Conservation (phyloP, 129 eudicot genomes). For the Pulicaria dysenterica region DNA sequence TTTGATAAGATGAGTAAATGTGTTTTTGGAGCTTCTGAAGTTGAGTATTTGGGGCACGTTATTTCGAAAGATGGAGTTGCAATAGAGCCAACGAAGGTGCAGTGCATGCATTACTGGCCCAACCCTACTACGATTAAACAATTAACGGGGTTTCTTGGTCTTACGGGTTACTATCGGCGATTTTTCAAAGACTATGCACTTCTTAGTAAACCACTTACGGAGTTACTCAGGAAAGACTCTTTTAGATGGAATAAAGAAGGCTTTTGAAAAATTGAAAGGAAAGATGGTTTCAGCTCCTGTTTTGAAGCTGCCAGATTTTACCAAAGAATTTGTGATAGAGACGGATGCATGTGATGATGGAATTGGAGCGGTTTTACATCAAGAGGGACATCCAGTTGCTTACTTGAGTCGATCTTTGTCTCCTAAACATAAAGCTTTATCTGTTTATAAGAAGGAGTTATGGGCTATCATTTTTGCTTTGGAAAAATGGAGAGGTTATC, state of each 20-base stretch:
- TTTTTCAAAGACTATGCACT: not conserved
- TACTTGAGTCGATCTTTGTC: not conserved
- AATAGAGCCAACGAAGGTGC: not conserved
- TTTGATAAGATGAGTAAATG: too few relatives aligned
- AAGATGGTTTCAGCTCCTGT: not conserved
- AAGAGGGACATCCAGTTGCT: not conserved
- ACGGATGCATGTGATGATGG: too few relatives aligned
- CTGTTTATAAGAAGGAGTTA: not conserved
- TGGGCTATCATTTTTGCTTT: not conserved
- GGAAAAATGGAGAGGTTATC: not conserved
- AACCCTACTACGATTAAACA: not conserved
- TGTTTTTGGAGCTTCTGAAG: not conserved
- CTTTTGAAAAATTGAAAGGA: not conserved
- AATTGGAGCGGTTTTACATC: too few relatives aligned
- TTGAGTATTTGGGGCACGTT: constrained; percentile 14
- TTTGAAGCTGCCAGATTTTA: not conserved
- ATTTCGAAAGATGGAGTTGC: not conserved
- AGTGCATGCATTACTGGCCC: not conserved
- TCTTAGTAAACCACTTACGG: not conserved
- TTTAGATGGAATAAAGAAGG: not conserved
- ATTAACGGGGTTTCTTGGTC: constrained; percentile 7
- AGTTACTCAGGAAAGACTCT: not conserved
- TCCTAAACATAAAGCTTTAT: too few relatives aligned
- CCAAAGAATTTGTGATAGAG: not conserved
- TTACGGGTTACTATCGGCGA: constrained; percentile 18